These are phyloP conservation scores for Lignosus rhinocerotis DNA, from an alignment of 1,284 basidiomycete species.

Conservation along the genomic window DNA sequence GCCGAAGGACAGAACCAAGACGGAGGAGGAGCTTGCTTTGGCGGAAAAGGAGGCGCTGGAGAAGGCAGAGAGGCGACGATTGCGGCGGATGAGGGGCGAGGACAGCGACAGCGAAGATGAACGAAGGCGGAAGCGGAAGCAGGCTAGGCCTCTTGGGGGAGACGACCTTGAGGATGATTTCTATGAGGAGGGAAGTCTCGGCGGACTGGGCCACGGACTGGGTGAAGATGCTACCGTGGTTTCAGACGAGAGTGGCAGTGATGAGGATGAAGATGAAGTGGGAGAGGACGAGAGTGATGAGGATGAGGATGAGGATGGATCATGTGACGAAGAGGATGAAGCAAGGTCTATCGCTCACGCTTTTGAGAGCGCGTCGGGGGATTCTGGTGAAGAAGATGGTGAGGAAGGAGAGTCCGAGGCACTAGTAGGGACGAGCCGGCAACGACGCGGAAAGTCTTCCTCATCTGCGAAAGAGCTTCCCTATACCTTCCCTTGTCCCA, in stretches of 20 bases:
- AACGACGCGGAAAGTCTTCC: slow-evolving; percentile 22
- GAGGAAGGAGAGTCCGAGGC: slow-evolving; percentile 46
- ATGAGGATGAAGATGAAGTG: slow-evolving; percentile 43
- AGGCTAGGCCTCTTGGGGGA: slow-evolving; percentile 51
- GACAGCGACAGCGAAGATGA: slow-evolving; percentile 68
- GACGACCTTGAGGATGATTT: slow-evolving; percentile 97
- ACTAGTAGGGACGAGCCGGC: slow-evolving; percentile 23
- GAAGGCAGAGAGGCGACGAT: slow-evolving; percentile 80
- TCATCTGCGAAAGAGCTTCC: slow-evolving; percentile 65
- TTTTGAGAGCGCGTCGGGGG: slow-evolving; percentile 27
- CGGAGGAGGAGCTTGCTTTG: slow-evolving; percentile 89
- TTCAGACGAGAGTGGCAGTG: slow-evolving; percentile 54
- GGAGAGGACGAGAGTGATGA: slow-evolving; percentile 36
- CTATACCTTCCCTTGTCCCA: slow-evolving; percentile 90
- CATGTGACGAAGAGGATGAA: slow-evolving; percentile 31
- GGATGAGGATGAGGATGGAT: slow-evolving; percentile 39
- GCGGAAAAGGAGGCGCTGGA: slow-evolving; percentile 89
- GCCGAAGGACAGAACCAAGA: slow-evolving; percentile 95
- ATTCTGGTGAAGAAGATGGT: slow-evolving; percentile 32
- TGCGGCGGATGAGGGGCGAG: slow-evolving; percentile 87
- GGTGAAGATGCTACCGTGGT: slow-evolving; percentile 36
- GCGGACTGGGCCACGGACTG: slow-evolving; percentile 54
- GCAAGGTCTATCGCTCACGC: slow-evolving; percentile 35
- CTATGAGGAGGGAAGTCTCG: slow-evolving; percentile 48
- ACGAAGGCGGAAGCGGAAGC: slow-evolving; percentile 44